A percentile compares a stretch with the other conserved stretches of the same genome.
Conservation (phyloP, 441 rosid species). For the Syzygium syzygioides region DNA sequence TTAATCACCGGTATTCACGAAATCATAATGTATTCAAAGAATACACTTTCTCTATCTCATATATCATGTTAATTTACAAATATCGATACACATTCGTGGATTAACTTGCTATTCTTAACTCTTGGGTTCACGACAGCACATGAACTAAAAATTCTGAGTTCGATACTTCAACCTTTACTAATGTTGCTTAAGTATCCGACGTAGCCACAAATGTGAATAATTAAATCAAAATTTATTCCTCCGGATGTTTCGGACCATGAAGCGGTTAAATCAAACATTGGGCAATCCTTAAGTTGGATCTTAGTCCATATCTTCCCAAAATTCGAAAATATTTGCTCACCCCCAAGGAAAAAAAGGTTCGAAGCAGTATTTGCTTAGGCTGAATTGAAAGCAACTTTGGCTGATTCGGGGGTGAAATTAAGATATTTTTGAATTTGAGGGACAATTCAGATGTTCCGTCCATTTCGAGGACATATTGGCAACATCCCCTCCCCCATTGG, state of each 20-base stretch:
- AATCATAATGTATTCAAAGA: not conserved
- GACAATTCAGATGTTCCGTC: not conserved
- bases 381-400: not conserved
- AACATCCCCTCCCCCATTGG: not conserved
- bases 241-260: not conserved
- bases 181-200: not conserved
- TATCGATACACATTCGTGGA: not conserved
- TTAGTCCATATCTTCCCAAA: not conserved
- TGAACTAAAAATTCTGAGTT: not conserved
- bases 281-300: not conserved
- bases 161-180: not conserved
- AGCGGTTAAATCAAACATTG: not conserved
- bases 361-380: not conserved
- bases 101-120: not conserved
- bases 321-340: not conserved
- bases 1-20: not conserved
- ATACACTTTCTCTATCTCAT: not conserved
- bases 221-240: not conserved
- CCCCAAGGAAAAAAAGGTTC: not conserved
- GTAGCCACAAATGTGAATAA: not conserved
- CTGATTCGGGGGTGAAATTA: not conserved
- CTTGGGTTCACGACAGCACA: too few relatives aligned
- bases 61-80: not conserved
- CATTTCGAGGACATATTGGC: not conserved
- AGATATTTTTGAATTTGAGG: not conserved